Evolutionary conservation across 495 filamentous ascomycete species (phyloP), one percentile per base, ranked within the genome.

Genomic region (Glonium stellatum): DNA sequence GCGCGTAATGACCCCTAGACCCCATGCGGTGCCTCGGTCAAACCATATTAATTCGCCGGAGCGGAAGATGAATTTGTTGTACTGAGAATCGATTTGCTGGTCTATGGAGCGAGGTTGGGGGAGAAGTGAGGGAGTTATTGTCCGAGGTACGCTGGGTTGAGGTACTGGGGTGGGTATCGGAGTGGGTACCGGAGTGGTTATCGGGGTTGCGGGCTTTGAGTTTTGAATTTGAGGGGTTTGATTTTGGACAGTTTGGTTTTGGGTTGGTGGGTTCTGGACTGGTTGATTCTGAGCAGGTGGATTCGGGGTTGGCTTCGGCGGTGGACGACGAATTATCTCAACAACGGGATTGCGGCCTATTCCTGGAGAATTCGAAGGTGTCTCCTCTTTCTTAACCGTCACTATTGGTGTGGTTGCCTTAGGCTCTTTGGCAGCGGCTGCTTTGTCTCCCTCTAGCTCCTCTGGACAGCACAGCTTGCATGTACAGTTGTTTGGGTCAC

Each of bases 1-100:
- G 18, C 67, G 63, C 0, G 76, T 59, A 11, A 85, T 73, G 12
- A 80, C 70, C 9, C 79, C 81, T 6, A 85, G 73, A 57, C 80
- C 79, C 82, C 83, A 86, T 6, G 81, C 78, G 19, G 22, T 12
- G 46, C 74, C 77, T 46, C 78, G 76, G 46, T 80, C 74, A 63
- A 80, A 85, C 83, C 83, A 86, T 1, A 80, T 77, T 8, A 84
- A 62, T 65, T 86, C 83, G 15, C 83, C 83, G 2, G 76, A 71
- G 5, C 83, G 78, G 59, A 77, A 83, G 13, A 85, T 71, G 63
- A 80, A 80, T 61, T 68, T 74, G 21, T 70, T 68, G 55, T 75
- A 78, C 42, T 74, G 70, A 19, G 66, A 41, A 62, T 80, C 78
- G 18, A 75, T 57, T 21, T 73, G 68, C 65, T 80, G 78, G 46